phyloP scores from a whole-genome alignment of 73 alveolate genomes.

The Strombidium stylifer region DNA sequence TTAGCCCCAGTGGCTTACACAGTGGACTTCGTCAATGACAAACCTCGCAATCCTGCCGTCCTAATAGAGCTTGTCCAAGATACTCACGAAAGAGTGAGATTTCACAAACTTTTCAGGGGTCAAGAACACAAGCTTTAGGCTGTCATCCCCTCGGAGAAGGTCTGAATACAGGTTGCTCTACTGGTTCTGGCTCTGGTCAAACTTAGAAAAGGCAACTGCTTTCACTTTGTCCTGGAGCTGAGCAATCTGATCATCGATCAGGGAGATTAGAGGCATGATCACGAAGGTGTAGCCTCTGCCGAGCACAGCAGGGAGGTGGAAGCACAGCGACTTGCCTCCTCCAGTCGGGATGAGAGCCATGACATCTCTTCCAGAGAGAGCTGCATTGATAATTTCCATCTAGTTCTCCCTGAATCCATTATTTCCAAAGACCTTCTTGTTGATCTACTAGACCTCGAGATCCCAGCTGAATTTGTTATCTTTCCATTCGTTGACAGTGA shows the following conservation, averaged over 20 bases:
- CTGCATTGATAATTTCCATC: slow-evolving; percentile 85
- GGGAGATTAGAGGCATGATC: slow-evolving; percentile 87
- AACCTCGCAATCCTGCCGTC: slow-evolving; percentile 68
- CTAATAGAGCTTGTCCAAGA: slow-evolving; percentile 38
- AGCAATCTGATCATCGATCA: slow-evolving; percentile 82
- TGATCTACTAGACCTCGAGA: slow-evolving; percentile 48
- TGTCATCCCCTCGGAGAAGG: slow-evolving; percentile 9
- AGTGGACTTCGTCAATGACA: slow-evolving; percentile 99
- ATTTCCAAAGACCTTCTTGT: slow-evolving; percentile 71
- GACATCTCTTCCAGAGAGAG: slow-evolving; percentile 80
- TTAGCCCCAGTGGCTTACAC: slow-evolving; percentile 99
- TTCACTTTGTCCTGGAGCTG: slow-evolving; percentile 1
- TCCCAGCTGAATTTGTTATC: slow-evolving; percentile 67
- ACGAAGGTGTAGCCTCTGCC: slow-evolving; percentile 83
- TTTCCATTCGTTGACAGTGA: slow-evolving; percentile 55
- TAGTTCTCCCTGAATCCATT: slow-evolving; percentile 73
- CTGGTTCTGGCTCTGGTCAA: background rate
- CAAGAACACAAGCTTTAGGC: slow-evolving; percentile 33
- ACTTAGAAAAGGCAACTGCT: slow-evolving; percentile 1
- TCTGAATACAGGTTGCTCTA: slow-evolving; percentile 12
- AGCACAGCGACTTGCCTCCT: slow-evolving; percentile 94
- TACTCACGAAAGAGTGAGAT: slow-evolving; percentile 26
- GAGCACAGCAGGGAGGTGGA: slow-evolving; percentile 82
- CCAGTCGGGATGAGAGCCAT: slow-evolving; percentile 97
- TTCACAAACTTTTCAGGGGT: slow-evolving; percentile 74